Conservation (phyloP, 108 stramenopile genomes). For the Cyclotella distinguenda region DNA sequence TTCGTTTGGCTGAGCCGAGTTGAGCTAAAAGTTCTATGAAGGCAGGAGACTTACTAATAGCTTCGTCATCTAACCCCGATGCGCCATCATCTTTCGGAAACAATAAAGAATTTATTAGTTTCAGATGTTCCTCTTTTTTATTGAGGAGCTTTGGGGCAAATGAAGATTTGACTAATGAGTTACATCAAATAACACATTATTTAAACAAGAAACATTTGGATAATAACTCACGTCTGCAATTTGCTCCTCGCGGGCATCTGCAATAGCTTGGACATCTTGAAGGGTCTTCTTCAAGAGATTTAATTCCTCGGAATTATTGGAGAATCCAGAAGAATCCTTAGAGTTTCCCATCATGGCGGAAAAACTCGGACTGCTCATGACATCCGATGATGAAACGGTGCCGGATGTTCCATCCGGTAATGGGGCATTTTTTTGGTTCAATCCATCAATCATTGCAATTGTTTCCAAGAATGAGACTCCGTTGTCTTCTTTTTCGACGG, state of each 20-base stretch:
- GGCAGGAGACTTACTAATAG: slow-evolving; percentile 38
- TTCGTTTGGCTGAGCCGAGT: slow-evolving; percentile 47
- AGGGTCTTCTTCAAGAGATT: slow-evolving; percentile 56
- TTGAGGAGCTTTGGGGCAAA: slow-evolving; percentile 43
- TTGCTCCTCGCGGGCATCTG: slow-evolving; percentile 59
- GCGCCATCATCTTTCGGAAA: slow-evolving; percentile 32
- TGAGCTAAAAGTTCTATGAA: slow-evolving; percentile 53
- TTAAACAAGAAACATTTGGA: slow-evolving; percentile 9
- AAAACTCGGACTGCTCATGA: slow-evolving; percentile 41
- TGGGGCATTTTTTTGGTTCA: slow-evolving; percentile 29
- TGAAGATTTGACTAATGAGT: too few species aligned
- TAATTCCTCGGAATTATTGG: slow-evolving; percentile 43
- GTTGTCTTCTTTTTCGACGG: slow-evolving; percentile 60
- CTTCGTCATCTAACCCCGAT: slow-evolving; percentile 44
- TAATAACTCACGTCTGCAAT: slow-evolving; percentile 66
- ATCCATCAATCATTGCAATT: slow-evolving; percentile 38
- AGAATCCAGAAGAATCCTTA: slow-evolving; percentile 12
- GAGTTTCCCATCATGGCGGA: slow-evolving; percentile 8
- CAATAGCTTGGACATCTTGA: slow-evolving; percentile 57
- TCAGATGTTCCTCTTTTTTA: slow-evolving; percentile 55
- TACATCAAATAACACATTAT: too few species aligned
- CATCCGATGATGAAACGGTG: slow-evolving; percentile 22
- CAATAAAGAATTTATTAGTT: slow-evolving; percentile 62
- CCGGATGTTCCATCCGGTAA: slow-evolving; percentile 42
- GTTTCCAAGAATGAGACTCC: slow-evolving; percentile 50